Evolutionary conservation across 768 basidiomycete species (phyloP).

Genomic region (Sporobolomyces phaffii): DNA sequence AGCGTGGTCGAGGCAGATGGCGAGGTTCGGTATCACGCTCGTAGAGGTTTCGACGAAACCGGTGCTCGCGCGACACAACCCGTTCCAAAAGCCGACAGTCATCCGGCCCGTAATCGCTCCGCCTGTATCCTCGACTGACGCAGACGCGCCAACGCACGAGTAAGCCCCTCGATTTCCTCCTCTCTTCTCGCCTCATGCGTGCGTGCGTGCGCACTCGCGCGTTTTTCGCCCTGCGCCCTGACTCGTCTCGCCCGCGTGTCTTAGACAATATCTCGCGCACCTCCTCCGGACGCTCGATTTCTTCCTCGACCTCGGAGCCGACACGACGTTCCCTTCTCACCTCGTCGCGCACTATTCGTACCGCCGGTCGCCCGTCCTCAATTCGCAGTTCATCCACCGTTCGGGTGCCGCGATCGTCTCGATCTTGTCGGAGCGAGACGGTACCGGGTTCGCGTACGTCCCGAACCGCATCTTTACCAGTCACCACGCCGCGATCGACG

Average conservation of each 20-base stretch:
- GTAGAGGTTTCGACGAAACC: constrained; percentile 55
- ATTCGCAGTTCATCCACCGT: constrained; percentile 88
- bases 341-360: constrained; percentile 85
- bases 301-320: constrained; percentile 45
- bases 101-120: constrained; percentile 70
- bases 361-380: constrained; percentile 63
- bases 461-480: constrained; percentile 45
- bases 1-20: constrained; percentile 72
- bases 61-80: constrained; percentile 56
- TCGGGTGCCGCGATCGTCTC: constrained; percentile 86
- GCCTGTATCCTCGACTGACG: constrained; percentile 48
- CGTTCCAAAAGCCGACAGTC: constrained; percentile 85
- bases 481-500: constrained; percentile 56
- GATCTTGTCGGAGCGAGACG: constrained; percentile 67
- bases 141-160: constrained; percentile 47
- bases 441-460: constrained; percentile 41
- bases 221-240: too few relatives aligned
- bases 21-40: constrained; percentile 80
- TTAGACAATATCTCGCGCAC: constrained; percentile 12
- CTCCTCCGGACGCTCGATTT: constrained; percentile 34
- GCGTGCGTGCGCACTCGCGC: neutral
- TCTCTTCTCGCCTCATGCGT: constrained; percentile 51
- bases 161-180: constrained; percentile 80
- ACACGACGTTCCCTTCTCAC: constrained; percentile 36
- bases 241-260: too few relatives aligned